Evolutionary conservation across 2,329 filamentous ascomycete species (phyloP).

Genomic region (Grosmannia clavigera): DNA sequence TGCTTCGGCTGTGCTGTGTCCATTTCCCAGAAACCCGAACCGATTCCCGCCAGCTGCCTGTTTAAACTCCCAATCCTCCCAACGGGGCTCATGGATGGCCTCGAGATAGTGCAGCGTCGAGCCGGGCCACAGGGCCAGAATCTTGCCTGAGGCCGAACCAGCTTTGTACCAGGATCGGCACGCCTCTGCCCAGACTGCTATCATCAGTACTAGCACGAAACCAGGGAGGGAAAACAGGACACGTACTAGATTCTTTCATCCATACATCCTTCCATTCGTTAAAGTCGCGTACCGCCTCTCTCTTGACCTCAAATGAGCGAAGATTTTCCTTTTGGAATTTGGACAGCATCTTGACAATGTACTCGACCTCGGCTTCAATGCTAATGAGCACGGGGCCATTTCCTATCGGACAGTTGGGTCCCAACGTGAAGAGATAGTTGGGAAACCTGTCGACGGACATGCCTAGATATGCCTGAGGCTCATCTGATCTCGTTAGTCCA

Average conservation of each 20-base stretch:
- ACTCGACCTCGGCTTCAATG: not conserved
- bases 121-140: not conserved
- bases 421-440: slow-evolving; percentile 17
- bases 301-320: not conserved
- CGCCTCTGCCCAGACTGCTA: not conserved
- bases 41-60: not conserved
- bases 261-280: not conserved
- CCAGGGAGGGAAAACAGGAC: too few species aligned
- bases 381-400: slow-evolving; percentile 9
- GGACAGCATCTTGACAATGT: not conserved
- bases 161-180: not conserved
- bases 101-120: not conserved
- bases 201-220: too few species aligned
- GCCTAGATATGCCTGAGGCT: slow-evolving; percentile 19
- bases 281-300: not conserved
- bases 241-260: not conserved
- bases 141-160: not conserved
- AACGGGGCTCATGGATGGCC: not conserved
- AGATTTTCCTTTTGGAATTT: not conserved
- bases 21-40: not conserved
- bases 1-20: slow-evolving; percentile 26
- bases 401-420: slow-evolving; percentile 12
- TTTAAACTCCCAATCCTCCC: not conserved
- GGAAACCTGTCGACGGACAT: slow-evolving; percentile 20
- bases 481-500: slow-evolving; percentile 14